These are phyloP conservation scores for Eustoma russellianum DNA, from an alignment of 257 asterid species.

Conservation along the genomic window DNA sequence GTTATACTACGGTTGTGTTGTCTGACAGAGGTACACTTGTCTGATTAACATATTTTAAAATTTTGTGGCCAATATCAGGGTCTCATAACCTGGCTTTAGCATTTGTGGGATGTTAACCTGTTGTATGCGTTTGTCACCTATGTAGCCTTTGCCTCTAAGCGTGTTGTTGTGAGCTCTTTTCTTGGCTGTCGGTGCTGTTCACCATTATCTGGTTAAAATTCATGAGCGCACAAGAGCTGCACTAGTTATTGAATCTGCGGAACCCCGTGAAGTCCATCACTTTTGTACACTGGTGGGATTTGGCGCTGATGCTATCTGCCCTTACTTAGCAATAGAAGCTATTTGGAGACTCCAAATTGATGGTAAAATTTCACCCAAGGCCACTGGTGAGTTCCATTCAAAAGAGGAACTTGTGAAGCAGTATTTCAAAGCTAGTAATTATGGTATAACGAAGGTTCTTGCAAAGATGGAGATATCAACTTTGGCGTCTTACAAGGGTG, in stretches of 20 bases:
- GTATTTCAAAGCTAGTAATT: slow-evolving; percentile 76
- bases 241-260: slow-evolving; percentile 87
- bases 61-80: no score
- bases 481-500: slow-evolving; percentile 97
- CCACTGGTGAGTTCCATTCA: slow-evolving; percentile 71
- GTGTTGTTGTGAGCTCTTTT: slow-evolving; percentile 92
- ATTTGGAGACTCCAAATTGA: slow-evolving; percentile 94
- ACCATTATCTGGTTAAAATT: slow-evolving; percentile 88
- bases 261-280: slow-evolving; percentile 99
- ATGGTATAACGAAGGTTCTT: slow-evolving; percentile 98
- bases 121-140: background rate
- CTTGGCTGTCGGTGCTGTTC: slow-evolving; percentile 96
- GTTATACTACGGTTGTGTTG: slow-evolving; percentile 76
- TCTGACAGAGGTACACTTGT: slow-evolving; percentile 78
- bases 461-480: slow-evolving; percentile 99
- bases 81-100: no score
- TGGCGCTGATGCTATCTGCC: slow-evolving; percentile 98
- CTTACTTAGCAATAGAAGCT: slow-evolving; percentile 86
- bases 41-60: background rate
- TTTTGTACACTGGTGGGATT: slow-evolving; percentile 97
- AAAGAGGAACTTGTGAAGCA: slow-evolving; percentile 81
- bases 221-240: slow-evolving; percentile 96
- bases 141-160: slow-evolving; percentile 72
- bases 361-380: slow-evolving; percentile 87
- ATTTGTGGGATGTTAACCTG: no score